phyloP scores from a whole-genome alignment of 164 flowering plant genomes.

The Aristolochia californica region DNA sequence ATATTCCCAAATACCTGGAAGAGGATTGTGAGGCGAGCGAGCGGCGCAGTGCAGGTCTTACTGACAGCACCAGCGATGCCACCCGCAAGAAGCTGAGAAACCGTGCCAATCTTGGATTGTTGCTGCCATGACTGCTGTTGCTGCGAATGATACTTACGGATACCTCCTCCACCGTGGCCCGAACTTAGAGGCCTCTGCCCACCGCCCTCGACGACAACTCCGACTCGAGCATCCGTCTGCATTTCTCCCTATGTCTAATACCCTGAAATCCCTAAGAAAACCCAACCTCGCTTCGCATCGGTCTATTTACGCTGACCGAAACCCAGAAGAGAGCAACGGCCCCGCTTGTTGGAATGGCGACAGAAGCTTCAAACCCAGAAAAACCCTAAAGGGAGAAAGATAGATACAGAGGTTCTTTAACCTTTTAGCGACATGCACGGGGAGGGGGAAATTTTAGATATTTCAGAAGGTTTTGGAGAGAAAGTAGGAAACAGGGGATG shows the following conservation, averaged over 20 bases:
- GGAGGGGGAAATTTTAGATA: too few species aligned
- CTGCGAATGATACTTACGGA: conserved; percentile 27
- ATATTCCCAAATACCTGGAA: conserved; percentile 54
- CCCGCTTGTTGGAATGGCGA: too few species aligned
- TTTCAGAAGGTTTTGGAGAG: too few species aligned
- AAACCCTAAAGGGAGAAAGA: too few species aligned
- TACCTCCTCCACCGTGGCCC: conserved; percentile 30
- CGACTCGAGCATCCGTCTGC: conserved; percentile 60
- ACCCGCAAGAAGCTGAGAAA: conserved; percentile 69
- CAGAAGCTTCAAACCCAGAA: too few species aligned
- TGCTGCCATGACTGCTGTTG: conserved; percentile 18
- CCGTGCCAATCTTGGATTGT: conserved; percentile 49
- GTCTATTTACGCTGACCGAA: too few species aligned
- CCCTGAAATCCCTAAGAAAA: too few species aligned
- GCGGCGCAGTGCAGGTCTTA: conserved; percentile 96
- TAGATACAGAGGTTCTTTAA: too few species aligned
- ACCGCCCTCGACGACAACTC: conserved; percentile 37
- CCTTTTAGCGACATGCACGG: too few species aligned
- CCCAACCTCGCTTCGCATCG: too few species aligned
- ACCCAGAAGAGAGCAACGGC: too few species aligned
- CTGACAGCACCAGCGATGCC: conserved; percentile 99
- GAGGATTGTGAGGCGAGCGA: conserved; percentile 90
- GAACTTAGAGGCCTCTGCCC: conserved; percentile 36
- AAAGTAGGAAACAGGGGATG: too few species aligned
- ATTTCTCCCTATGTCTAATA: conserved; percentile 4